phyloP scores from a whole-genome alignment of 495 filamentous ascomycete genomes.

The Talaromyces ruber region DNA sequence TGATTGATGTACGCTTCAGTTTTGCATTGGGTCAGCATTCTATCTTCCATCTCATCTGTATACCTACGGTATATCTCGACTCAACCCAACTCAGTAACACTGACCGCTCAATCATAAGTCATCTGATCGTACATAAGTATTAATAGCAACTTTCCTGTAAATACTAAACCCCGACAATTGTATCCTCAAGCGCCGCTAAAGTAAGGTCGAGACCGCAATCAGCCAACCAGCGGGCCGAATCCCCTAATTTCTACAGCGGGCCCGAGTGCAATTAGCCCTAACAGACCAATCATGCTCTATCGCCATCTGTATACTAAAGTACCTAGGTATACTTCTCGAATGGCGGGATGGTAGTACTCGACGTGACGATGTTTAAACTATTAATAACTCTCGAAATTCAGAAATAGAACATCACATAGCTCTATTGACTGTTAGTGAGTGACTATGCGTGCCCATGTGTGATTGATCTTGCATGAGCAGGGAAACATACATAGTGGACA shows the following conservation, averaged over 20 bases:
- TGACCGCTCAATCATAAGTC: not conserved
- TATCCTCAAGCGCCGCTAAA: not conserved
- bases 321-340: no score
- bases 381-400: not conserved
- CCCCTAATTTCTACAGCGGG: not conserved
- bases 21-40: not conserved
- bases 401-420: not conserved
- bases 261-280: not conserved
- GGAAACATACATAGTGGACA: not conserved
- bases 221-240: not conserved
- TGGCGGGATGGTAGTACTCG: no score
- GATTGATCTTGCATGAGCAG: constrained; percentile 1
- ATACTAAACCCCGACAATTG: not conserved
- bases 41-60: not conserved
- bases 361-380: not conserved
- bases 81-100: no score
- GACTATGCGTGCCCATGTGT: not conserved
- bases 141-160: not conserved
- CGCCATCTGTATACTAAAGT: not conserved
- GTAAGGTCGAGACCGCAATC: not conserved
- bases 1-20: not conserved
- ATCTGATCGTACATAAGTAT: not conserved
- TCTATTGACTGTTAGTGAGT: not conserved
- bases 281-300: not conserved
- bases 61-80: not conserved